Base-by-base conservation (phyloP, 805 yeast genomes). In the Kockiozyma suomiensis region DNA sequence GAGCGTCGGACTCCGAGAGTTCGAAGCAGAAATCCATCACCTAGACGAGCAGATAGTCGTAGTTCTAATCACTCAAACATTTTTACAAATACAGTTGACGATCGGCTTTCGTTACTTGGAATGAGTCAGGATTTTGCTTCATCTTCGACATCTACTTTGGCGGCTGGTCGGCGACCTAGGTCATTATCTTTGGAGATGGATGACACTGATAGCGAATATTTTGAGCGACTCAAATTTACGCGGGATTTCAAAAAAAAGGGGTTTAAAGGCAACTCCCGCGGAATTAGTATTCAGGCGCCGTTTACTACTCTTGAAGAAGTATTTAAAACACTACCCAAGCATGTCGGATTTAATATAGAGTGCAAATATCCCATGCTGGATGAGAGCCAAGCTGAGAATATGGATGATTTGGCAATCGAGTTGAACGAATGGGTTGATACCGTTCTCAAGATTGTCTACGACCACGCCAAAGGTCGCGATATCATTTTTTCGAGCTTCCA, bases 331-430 rank as follows among this genome's bases (percentile, higher is more conserved):
- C 75, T 93, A 26, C 97, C 98, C 1, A 78, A 80, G 58, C 82
- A 81, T 59, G 96, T 92, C 15, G 98, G 98, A 0, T 92, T 94
- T 76, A 93, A 93, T 70, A 90, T 93, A 62, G 98, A 93, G 73
- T 85, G 94, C 74, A 68, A 93, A 72, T 93, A 91, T 71, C 98
- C 98, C 1, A 88, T 93, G 94, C 79, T 90, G 53, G 96, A 90
- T 72, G 98, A 93, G 75, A 92, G 96, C 0, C 88, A 91, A 72
- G 80, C 79, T 1, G 97, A 93, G 70, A 90, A 87, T 61, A 87
- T 92, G 84, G 97, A 96, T 17, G 87, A 87, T 65, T 78, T 88
- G 63, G 90, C 87, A 1, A 82, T 87, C 59, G 97, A 92, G 67
- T 78, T 91, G 77, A 93, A 93, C 72, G 81, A 80, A 66, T 93